Evolutionary conservation across 768 basidiomycete species (phyloP).

Genomic region (Amanita jacksonii): DNA sequence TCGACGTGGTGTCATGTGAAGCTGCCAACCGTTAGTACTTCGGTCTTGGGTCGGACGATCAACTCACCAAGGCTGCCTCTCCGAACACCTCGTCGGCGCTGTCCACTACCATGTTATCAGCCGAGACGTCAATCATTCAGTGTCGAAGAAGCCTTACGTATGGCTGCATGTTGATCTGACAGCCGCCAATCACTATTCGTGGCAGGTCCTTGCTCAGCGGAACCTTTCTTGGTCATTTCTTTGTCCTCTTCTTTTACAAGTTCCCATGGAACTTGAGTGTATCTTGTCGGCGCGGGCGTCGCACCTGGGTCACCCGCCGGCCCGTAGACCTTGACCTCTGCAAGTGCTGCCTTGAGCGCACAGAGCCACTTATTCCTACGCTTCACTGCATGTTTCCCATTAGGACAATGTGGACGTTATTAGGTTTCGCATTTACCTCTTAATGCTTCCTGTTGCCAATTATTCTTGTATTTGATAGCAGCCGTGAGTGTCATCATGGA

Average conservation of each 20-base stretch:
- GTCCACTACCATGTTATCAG: slow-evolving; percentile 21
- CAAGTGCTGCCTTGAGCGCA: slow-evolving; percentile 65
- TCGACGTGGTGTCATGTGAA: slow-evolving; percentile 26
- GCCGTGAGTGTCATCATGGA: slow-evolving; percentile 66
- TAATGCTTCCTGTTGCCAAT: slow-evolving; percentile 70
- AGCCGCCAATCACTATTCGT: slow-evolving; percentile 37
- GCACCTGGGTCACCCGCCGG: slow-evolving; percentile 48
- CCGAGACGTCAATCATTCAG: not conserved
- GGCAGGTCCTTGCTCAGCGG: not conserved
- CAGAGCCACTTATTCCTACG: slow-evolving; percentile 91
- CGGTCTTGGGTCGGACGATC: slow-evolving; percentile 1
- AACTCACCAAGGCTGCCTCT: slow-evolving; percentile 22
- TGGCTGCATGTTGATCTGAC: slow-evolving; percentile 39
- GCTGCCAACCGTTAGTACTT: slow-evolving; percentile 15
- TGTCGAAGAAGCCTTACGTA: slow-evolving; percentile 27
- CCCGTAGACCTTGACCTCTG: slow-evolving; percentile 63
- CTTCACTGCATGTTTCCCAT: too few species aligned
- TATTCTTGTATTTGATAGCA: slow-evolving; percentile 85
- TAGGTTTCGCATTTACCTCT: slow-evolving; percentile 51
- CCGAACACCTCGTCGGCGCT: slow-evolving; percentile 36
- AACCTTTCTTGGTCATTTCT: slow-evolving; percentile 16
- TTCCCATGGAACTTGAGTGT: slow-evolving; percentile 71
- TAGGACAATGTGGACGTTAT: too few species aligned
- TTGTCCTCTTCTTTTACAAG: slow-evolving; percentile 35
- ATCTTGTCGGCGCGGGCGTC: slow-evolving; percentile 43